Evolutionary conservation across 768 basidiomycete genomes (phyloP).

Genomic region (Tulasnella sp.): DNA sequence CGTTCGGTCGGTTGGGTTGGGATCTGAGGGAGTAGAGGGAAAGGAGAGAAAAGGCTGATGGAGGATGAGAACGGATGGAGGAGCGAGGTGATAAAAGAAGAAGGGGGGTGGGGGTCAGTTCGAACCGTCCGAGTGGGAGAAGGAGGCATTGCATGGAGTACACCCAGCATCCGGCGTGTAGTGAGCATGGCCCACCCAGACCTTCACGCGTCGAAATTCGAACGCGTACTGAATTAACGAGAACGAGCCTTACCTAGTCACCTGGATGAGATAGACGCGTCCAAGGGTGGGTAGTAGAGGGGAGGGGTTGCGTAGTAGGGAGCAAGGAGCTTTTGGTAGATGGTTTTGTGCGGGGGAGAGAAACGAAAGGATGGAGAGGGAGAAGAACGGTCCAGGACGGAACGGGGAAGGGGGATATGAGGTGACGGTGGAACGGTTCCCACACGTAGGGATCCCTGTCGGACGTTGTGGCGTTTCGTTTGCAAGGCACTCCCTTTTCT

Average conservation of each 20-base stretch:
- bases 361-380: constrained; percentile 10
- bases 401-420: constrained; percentile 1
- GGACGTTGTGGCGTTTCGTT: not conserved
- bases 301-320: not conserved
- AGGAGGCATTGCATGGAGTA: not conserved
- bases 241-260: not conserved
- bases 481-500: not conserved
- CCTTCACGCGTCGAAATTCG: not conserved
- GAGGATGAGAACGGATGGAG: not conserved
- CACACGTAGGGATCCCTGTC: not conserved
- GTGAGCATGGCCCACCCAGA: not conserved
- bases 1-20: not conserved
- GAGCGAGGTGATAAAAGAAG: constrained; percentile 12
- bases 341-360: not conserved
- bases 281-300: not conserved
- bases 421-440: not conserved
- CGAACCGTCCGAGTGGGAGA: not conserved
- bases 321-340: not conserved
- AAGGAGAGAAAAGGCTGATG: not conserved
- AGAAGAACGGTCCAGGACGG: constrained; percentile 1
- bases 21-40: not conserved
- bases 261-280: not conserved
- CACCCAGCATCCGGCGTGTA: constrained; percentile 1
- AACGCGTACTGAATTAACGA: not conserved
- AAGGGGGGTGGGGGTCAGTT: constrained; percentile 7